Percentiles rank a stretch among this genome's conserved stretches.
Evolutionary conservation across 805 yeast species (phyloP).

Genomic region (Ogataea allantospora): DNA sequence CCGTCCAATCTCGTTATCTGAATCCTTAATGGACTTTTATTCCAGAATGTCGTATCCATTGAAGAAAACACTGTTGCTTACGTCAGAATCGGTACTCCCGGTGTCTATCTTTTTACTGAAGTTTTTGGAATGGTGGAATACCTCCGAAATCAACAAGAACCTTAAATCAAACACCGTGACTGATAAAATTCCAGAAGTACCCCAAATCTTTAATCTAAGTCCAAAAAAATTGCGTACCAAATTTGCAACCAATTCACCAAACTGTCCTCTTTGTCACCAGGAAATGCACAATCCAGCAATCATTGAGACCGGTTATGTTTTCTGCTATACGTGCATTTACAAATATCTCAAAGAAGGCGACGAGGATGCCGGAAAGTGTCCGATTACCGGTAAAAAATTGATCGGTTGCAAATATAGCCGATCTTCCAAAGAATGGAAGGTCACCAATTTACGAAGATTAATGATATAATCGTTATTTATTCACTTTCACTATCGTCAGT

Average conservation of each 20-base stretch:
- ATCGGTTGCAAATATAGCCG: slow-evolving; percentile 68
- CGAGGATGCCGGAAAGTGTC: slow-evolving; percentile 71
- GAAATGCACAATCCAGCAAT: slow-evolving; percentile 75
- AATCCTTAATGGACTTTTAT: slow-evolving; percentile 30
- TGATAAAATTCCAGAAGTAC: slow-evolving; percentile 30
- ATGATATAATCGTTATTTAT: slow-evolving; percentile 43
- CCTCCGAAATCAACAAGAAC: slow-evolving; percentile 62
- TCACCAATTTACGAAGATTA: slow-evolving; percentile 74
- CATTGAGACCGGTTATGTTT: slow-evolving; percentile 88
- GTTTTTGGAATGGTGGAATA: slow-evolving; percentile 91
- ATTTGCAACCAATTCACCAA: slow-evolving; percentile 30
- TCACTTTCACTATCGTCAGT: slow-evolving; percentile 50
- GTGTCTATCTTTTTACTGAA: slow-evolving; percentile 77
- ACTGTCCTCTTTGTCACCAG: slow-evolving; percentile 70
- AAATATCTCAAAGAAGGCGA: slow-evolving; percentile 53
- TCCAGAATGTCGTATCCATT: slow-evolving; percentile 21
- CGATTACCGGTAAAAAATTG: slow-evolving; percentile 70
- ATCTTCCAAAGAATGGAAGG: slow-evolving; percentile 61
- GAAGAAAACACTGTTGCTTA: slow-evolving; percentile 25
- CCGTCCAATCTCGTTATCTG: slow-evolving; percentile 42
- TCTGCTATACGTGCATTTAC: slow-evolving; percentile 84
- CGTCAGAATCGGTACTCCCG: slow-evolving; percentile 58
- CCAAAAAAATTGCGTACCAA: slow-evolving; percentile 15
- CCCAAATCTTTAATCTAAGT: slow-evolving; percentile 22
- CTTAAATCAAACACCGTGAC: slow-evolving; percentile 44